These are phyloP conservation scores for Lactarius hengduanensis DNA, from an alignment of 768 basidiomycete species.

Conservation along the genomic window DNA sequence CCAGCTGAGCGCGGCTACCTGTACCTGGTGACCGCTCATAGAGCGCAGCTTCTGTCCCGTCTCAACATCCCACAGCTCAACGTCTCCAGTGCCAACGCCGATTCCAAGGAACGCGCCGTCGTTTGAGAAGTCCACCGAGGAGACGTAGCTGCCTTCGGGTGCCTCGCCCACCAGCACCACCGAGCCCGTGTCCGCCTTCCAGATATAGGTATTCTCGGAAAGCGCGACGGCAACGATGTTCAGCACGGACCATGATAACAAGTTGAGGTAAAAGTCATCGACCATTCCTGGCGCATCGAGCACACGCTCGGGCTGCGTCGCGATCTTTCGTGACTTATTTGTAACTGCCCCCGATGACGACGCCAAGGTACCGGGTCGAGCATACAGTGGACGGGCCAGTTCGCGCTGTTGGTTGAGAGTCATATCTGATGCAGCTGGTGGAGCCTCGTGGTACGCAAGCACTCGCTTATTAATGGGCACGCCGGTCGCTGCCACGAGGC, in stretches of 20 bases:
- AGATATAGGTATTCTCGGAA: slow-evolving; percentile 84
- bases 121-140: slow-evolving; percentile 74
- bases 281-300: slow-evolving; percentile 91
- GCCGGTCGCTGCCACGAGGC: slow-evolving; percentile 72
- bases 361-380: slow-evolving; percentile 60
- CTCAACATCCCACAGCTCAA: slow-evolving; percentile 95
- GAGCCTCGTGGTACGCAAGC: slow-evolving; percentile 84
- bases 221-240: slow-evolving; percentile 92
- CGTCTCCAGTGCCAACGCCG: slow-evolving; percentile 76
- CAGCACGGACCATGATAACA: slow-evolving; percentile 83
- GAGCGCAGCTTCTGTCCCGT: slow-evolving; percentile 75
- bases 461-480: slow-evolving; percentile 78
- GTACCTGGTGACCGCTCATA: slow-evolving; percentile 85
- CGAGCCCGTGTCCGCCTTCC: slow-evolving; percentile 86
- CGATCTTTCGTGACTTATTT: slow-evolving; percentile 76
- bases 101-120: slow-evolving; percentile 82
- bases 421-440: slow-evolving; percentile 75
- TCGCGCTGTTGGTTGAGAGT: slow-evolving; percentile 76
- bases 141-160: slow-evolving; percentile 72
- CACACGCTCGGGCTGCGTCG: slow-evolving; percentile 87
- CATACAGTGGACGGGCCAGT: slow-evolving; percentile 72
- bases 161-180: slow-evolving; percentile 79
- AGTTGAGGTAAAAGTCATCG: slow-evolving; percentile 97
- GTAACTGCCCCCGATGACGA: slow-evolving; percentile 62
- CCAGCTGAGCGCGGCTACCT: slow-evolving; percentile 88